Conservation (phyloP, 108 stramenopile species). For the Fistulifera solaris region DNA sequence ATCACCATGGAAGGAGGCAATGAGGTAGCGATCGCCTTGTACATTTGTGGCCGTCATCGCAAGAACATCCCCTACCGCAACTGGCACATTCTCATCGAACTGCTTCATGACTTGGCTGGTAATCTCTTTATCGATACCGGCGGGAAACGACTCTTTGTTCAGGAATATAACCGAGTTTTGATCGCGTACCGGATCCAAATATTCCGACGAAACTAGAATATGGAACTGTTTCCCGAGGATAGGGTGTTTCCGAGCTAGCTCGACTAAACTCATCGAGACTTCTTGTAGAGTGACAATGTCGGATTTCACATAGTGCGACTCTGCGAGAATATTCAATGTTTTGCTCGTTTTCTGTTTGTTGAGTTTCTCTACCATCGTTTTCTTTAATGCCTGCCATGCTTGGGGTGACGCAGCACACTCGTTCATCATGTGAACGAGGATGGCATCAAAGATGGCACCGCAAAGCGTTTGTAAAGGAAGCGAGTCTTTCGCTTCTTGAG, state of each 20-base stretch:
- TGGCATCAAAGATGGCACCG: slow-evolving; percentile 89
- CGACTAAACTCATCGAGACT: slow-evolving; percentile 76
- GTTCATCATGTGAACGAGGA: slow-evolving; percentile 93
- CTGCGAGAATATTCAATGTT: slow-evolving; percentile 71
- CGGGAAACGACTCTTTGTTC: slow-evolving; percentile 48
- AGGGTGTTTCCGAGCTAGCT: slow-evolving; percentile 42
- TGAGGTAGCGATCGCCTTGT: slow-evolving; percentile 35
- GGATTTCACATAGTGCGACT: slow-evolving; percentile 62
- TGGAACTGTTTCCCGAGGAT: slow-evolving; percentile 43
- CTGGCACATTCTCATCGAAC: slow-evolving; percentile 60
- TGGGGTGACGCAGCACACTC: slow-evolving; percentile 43
- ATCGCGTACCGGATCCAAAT: slow-evolving; percentile 62
- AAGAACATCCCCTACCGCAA: slow-evolving; percentile 73
- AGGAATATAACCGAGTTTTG: slow-evolving; percentile 81
- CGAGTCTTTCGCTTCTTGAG: slow-evolving; percentile 75
- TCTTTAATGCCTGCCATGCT: slow-evolving; percentile 80
- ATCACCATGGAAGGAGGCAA: slow-evolving; percentile 84
- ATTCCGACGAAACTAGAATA: slow-evolving; percentile 31
- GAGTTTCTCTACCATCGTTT: slow-evolving; percentile 77
- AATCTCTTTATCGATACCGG: slow-evolving; percentile 47
- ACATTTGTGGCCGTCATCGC: slow-evolving; percentile 38
- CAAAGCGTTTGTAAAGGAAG: slow-evolving; percentile 85
- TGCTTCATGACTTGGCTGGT: slow-evolving; percentile 30
- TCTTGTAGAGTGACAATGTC: slow-evolving; percentile 92
- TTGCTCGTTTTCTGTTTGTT: slow-evolving; percentile 85